Conservation (phyloP, 2,329 filamentous ascomycete genomes). For the Xylariaceae sp. region DNA sequence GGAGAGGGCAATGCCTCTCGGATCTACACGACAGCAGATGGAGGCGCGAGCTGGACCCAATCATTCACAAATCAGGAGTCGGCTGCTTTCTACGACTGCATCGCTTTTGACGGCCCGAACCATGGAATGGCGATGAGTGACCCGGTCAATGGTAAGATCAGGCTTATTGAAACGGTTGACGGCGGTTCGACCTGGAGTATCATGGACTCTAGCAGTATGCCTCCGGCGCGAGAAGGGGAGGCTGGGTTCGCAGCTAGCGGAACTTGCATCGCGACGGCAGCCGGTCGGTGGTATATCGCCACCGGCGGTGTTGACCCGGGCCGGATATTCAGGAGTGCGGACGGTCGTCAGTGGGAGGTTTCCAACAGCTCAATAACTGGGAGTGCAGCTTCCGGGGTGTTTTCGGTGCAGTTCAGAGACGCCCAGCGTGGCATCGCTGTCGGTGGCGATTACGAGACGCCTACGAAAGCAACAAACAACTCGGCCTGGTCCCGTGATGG, state of each 20-base stretch:
- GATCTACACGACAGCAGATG: constrained; percentile 26
- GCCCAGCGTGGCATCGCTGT: constrained; percentile 23
- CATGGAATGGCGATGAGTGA: constrained; percentile 29
- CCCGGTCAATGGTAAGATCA: constrained; percentile 28
- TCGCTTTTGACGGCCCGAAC: constrained; percentile 22
- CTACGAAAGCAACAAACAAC: constrained; percentile 14
- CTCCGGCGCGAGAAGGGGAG: constrained; percentile 23
- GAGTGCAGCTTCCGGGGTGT: constrained; percentile 24
- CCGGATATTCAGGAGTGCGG: constrained; percentile 23
- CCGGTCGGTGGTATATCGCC: constrained; percentile 25
- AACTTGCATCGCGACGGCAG: constrained; percentile 26
- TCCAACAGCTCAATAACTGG: constrained; percentile 22
- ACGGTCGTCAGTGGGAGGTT: constrained; percentile 24
- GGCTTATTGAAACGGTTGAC: constrained; percentile 28
- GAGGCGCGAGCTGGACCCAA: constrained; percentile 23
- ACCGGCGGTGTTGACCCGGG: constrained; percentile 25
- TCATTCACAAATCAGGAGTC: constrained; percentile 25
- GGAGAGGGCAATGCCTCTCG: constrained; percentile 27
- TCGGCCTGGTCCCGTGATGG: constrained; percentile 29
- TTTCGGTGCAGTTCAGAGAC: constrained; percentile 29
- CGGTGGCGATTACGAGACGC: constrained; percentile 27
- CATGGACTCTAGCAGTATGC: constrained; percentile 22
- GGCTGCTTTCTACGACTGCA: constrained; percentile 30
- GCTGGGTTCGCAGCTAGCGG: constrained; percentile 30
- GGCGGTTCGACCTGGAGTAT: constrained; percentile 24